Conservation (phyloP, 495 filamentous ascomycete genomes). For the Platismatia glauca region DNA sequence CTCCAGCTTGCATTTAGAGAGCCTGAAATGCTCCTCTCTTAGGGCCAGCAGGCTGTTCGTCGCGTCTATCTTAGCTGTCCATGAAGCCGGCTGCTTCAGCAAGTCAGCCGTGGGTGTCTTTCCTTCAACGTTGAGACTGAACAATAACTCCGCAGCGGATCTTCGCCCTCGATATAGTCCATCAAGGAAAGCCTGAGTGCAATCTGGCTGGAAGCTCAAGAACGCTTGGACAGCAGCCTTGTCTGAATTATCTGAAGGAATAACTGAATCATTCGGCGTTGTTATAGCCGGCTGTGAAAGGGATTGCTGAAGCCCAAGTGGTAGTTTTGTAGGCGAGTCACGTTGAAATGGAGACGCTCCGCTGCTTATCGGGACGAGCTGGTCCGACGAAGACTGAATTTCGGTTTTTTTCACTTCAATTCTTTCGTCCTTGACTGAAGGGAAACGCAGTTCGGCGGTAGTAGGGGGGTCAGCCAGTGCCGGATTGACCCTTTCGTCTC, state of each 20-base stretch:
- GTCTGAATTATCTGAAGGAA: slow-evolving; percentile 16
- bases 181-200: slow-evolving; percentile 20
- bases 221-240: slow-evolving; percentile 23
- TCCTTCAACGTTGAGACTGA: slow-evolving; percentile 15
- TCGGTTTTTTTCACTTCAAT: neutral
- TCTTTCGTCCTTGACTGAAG: neutral
- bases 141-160: slow-evolving; percentile 15
- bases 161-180: slow-evolving; percentile 19
- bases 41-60: slow-evolving; percentile 18
- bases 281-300: neutral
- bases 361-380: slow-evolving; percentile 14
- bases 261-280: neutral
- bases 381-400: slow-evolving; percentile 11
- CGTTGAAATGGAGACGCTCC: slow-evolving; percentile 29
- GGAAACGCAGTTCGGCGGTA: neutral
- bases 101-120: slow-evolving; percentile 12
- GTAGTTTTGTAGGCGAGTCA: slow-evolving; percentile 30
- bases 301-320: neutral
- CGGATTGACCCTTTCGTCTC: slow-evolving; percentile 28
- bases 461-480: slow-evolving; percentile 2
- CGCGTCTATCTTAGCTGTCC: slow-evolving; percentile 23
- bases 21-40: slow-evolving; percentile 17
- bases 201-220: slow-evolving; percentile 22
- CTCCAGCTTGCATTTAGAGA: slow-evolving; percentile 14
- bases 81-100: slow-evolving; percentile 11